These are phyloP conservation scores for Choanephora cucurbitarum DNA, from an alignment of 371 early-diverging fungal genomes.

Conservation along the genomic window DNA sequence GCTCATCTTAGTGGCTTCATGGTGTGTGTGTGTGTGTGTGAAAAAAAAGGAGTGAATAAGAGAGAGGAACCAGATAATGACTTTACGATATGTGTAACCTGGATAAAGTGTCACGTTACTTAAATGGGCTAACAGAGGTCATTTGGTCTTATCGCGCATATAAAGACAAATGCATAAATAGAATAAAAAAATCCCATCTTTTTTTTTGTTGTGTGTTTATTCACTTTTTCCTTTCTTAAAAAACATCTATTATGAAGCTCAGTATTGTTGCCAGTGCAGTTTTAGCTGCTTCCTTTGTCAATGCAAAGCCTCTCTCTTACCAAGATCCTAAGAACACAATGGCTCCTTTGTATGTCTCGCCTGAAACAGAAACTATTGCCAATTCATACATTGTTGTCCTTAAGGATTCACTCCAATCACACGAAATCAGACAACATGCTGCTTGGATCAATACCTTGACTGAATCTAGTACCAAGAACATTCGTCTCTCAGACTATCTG, in stretches of 20 bases:
- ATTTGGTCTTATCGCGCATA: neutral
- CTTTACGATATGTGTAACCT: no score
- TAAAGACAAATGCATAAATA: neutral
- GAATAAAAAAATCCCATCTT: neutral
- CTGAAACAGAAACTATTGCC: slow-evolving; percentile 65
- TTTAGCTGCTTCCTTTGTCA: slow-evolving; percentile 18
- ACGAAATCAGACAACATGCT: slow-evolving; percentile 33
- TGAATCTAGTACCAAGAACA: slow-evolving; percentile 1
- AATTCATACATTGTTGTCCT: slow-evolving; percentile 87
- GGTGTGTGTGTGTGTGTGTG: no score
- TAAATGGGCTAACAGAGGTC: no score
- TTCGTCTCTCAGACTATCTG: slow-evolving; percentile 17
- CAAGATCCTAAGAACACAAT: slow-evolving; percentile 17
- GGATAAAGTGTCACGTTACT: no score
- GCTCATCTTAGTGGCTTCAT: no score
- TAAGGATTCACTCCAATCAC: slow-evolving; percentile 57
- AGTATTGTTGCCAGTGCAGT: slow-evolving; percentile 28
- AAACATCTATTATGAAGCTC: slow-evolving; percentile 19
- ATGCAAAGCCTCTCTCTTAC: slow-evolving; percentile 24
- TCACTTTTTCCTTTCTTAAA: slow-evolving; percentile 8
- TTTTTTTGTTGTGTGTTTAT: no score
- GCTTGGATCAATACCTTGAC: slow-evolving; percentile 30
- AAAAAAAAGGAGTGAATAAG: no score
- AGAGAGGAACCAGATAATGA: no score
- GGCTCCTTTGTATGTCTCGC: slow-evolving; percentile 68